A percentile compares a stretch with the other conserved stretches of the same genome.
These are phyloP conservation scores for Leccinum subtestaceum DNA, from an alignment of 768 basidiomycete species.

Conservation along the genomic window DNA sequence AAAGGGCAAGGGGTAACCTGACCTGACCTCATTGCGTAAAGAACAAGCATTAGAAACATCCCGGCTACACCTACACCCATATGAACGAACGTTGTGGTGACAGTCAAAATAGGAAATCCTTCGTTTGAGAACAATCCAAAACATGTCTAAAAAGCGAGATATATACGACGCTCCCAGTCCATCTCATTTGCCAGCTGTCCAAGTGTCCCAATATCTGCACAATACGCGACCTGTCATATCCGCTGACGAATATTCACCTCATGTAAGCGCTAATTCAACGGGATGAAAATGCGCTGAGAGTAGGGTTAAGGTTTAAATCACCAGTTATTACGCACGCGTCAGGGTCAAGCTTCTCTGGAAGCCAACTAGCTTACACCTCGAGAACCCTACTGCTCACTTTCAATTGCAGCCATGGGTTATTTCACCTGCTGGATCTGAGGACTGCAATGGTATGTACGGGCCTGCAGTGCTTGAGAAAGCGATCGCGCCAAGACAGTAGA, in stretches of 20 bases:
- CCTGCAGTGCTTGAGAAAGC: background rate
- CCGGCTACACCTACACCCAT: background rate
- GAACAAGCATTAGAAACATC: background rate
- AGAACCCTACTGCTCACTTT: background rate
- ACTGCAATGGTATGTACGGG: background rate
- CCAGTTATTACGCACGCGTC: background rate
- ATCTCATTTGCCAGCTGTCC: background rate
- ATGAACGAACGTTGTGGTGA: background rate
- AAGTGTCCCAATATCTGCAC: background rate
- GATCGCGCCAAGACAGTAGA: background rate
- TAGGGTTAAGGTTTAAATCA: background rate
- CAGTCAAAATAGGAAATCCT: background rate
- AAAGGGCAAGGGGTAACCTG: background rate
- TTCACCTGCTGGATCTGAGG: background rate
- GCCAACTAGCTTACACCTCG: too few species aligned
- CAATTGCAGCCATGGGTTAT: background rate
- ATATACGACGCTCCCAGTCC: background rate
- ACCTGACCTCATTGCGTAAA: background rate
- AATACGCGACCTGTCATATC: background rate
- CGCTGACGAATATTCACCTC: background rate
- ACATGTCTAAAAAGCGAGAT: background rate
- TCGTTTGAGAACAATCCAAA: background rate
- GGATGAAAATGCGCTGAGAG: background rate
- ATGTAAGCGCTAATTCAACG: background rate
- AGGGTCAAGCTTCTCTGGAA: background rate